A percentile compares a stretch with the other conserved stretches of the same genome.
Evolutionary conservation across 257 asterid species (phyloP).

Genomic region (Nicotiana attenuata): DNA sequence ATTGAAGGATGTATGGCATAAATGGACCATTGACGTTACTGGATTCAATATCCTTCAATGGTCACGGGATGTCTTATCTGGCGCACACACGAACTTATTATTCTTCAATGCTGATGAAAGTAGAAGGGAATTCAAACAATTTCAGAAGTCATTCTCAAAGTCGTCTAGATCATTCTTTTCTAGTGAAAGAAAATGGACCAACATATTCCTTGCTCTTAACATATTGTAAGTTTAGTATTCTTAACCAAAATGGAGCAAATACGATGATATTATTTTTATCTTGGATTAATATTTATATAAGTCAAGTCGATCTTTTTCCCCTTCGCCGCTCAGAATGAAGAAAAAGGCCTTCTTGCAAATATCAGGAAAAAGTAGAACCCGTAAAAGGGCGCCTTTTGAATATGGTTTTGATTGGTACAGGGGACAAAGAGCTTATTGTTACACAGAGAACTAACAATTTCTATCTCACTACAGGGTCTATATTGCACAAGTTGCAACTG

Average conservation of each 20-base stretch:
- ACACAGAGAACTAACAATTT: neutral
- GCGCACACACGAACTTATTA: slow-evolving; percentile 40
- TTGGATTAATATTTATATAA: neutral
- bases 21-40: slow-evolving; percentile 40
- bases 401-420: neutral
- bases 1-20: slow-evolving; percentile 42
- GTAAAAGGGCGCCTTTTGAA: neutral
- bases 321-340: neutral
- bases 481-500: slow-evolving; percentile 56
- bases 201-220: slow-evolving; percentile 60
- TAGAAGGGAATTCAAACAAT: slow-evolving; percentile 26
- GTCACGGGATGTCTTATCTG: slow-evolving; percentile 41
- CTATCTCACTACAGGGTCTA: slow-evolving; percentile 45
- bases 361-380: neutral
- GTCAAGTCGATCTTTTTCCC: neutral
- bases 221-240: slow-evolving; percentile 54
- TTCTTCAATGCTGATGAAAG: slow-evolving; percentile 51
- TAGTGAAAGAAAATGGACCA: slow-evolving; percentile 65
- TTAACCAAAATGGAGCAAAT: neutral
- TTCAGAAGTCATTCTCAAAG: slow-evolving; percentile 38
- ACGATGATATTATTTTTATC: neutral
- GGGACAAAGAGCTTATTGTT: neutral
- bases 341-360: neutral
- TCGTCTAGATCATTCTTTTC: slow-evolving; percentile 37
- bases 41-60: slow-evolving; percentile 42